Evolutionary conservation across 2,329 filamentous ascomycete genomes (phyloP), one percentile per base, ranked within the genome.

Genomic region (Alternaria panax): DNA sequence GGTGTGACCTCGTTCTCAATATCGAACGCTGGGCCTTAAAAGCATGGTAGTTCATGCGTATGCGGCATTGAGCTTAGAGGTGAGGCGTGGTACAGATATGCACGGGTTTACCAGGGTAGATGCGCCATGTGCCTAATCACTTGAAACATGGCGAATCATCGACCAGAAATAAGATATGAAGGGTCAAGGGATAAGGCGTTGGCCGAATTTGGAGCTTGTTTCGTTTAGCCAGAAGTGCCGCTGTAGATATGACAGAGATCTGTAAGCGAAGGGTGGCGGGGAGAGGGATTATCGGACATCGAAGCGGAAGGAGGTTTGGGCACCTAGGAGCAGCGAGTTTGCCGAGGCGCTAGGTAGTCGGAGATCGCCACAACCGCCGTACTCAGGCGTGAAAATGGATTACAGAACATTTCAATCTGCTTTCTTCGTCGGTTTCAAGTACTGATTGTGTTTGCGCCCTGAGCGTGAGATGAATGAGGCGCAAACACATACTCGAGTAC

Each of bases 91-190:
- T 24, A 45, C 46, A 32, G 24, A 30, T 38, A 45, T 59, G 61
- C 42, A 54, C 53, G 40, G 66, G 58, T 36, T 54, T 53, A 54
- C 62, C 56, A 55, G 34, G 36, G 58, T 36, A 30, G 43, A 43
- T 52, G 54, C 60, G 58, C 56, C 65, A 63, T 59, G 61, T 52
- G 56, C 43, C 46, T 38, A 42, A 52, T 43, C 43, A 43, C 8
- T 47, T 45, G 65, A 60, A 63, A 67, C 65, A 62, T 16, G 53
- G 25, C 67, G 59, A 71, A 71, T 71, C 45, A 14, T 48, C 7
- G 20, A 4, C 20, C 22, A 7, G 45, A n/a, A 45, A n/a, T n/a
- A 61, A 60, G 60, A 66, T 62, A 61, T 12, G 51, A 27, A 59
- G 59, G 68, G 70, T 68, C 30, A 57, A 57, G 36, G 24, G 24